Evolutionary conservation across 306 rosid species (phyloP), one percentile per base, ranked within the genome.

Genomic region (Quercus aquifolioides): DNA sequence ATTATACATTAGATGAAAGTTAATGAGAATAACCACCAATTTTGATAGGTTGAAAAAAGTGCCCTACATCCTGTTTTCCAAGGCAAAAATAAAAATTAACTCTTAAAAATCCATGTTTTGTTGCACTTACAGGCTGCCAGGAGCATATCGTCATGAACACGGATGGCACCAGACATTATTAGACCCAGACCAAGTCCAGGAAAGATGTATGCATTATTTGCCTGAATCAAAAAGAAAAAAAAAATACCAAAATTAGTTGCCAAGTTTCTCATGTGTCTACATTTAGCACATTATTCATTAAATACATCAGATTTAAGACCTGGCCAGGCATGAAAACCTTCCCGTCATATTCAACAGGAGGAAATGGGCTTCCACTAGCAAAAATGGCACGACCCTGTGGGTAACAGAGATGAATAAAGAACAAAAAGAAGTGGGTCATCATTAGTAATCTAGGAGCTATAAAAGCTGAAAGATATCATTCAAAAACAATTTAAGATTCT

Each of bases 171-270:
- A 1, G 99, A 94, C 97, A 94, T 94, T 67, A 94, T 59, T 71
- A 94, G 80, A 67, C 99, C 99, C 30, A 94, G 88, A 83, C 97
- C 99, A 38, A 94, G 83, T 69, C 99, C 99, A 74, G 99, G 99
- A 56, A 94, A 94, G 56, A 94, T 87, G 94, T 94, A 94, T 9
- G 99, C 99, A 79, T 94, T 94, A 80, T 94, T 94, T 15, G 98
- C 80, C 99, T 94, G 87, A 78, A 84, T 15, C 52, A 75, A 72
- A 84, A 81, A 69, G 8, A 38, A 51, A 65, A 51, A 51, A 28
- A 76, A 28, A 76, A 23, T 17, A 76, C 55, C 69, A 43, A 78
- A 76, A 58, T 87, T 80, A 78, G 56, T 70, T 46, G 55, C 11
- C 64, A 21, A 19, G 5, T 25, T 69, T 78, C 72, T 69, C 68